Base-by-base conservation (phyloP, 2,329 filamentous ascomycete species). In the Drechmeria coniospora region DNA sequence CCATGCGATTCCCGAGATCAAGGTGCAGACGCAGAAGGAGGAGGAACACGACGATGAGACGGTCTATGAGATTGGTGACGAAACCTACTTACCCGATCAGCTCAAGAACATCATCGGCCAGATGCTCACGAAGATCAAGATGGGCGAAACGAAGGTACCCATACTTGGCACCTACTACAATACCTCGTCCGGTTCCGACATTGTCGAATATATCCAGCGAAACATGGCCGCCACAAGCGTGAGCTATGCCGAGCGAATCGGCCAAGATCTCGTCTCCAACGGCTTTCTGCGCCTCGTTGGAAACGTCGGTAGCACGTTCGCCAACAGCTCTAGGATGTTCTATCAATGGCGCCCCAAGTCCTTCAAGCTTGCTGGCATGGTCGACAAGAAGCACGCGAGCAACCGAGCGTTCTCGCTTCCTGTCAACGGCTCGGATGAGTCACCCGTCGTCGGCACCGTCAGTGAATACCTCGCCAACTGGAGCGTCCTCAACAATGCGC, bases 261-360 rank as follows among this genome's bases (percentile, higher is more conserved):
- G 90, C 8, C 90, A 98, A 56, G 90, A 98, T 50, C 64, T 98
- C 39, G 76, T 94, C 28, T 61, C 71, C 16, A 74, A 80, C 47
- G 87, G 90, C 21, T 87, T 94, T 47, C 61, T 98, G 45, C 75
- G 90, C 28, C 63, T 98, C 29, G 73, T 98, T 35, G 90, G 90
- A 38, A 94, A 90, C 44, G 86, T 98, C 29, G 90, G 90, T 34
- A 95, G 72, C 56, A 82, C 79, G 1, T 98, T 98, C 49, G 86
- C 87, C 42, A 98, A 98, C 57, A 95, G 86, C 63, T 93, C 86
- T 38, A 83, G 79, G 55, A 79, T 95, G 74, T 87, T 81, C 50
- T 98, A 98, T 52, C 90, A 98, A 53, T 98, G 90, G 90, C 78
- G 83, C 30, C 73, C 86, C 6, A 92, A 83, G 57, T 78, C 81